These are phyloP conservation scores for Uronychia setigera DNA, from an alignment of 73 alveolate species.

Conservation along the genomic window DNA sequence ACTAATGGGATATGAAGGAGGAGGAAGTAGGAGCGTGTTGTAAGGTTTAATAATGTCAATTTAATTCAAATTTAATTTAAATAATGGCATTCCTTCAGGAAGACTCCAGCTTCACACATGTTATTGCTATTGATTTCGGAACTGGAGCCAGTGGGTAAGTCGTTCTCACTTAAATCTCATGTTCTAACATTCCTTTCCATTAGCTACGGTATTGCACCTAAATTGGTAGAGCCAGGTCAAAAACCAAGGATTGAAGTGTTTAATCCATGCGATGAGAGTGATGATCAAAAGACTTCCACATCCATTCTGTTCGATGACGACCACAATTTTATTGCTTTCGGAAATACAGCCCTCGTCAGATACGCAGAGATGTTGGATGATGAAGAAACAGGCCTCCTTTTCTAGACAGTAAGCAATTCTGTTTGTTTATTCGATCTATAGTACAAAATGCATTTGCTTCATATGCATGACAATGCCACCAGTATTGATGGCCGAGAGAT, in stretches of 20 bases:
- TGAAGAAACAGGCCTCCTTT: constrained; percentile 96
- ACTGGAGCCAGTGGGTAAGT: constrained; percentile 99
- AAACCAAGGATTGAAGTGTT: constrained; percentile 97
- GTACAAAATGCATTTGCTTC: constrained; percentile 96
- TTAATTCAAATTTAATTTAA: constrained; percentile 3
- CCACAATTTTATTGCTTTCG: constrained; percentile 92
- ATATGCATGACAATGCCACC: constrained; percentile 90
- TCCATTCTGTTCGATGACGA: constrained; percentile 96
- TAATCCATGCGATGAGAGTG: constrained; percentile 97
- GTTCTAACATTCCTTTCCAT: neutral
- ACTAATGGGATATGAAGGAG: too few relatives aligned
- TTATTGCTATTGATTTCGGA: constrained; percentile 98
- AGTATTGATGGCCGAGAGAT: constrained; percentile 94
- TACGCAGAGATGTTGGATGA: constrained; percentile 98
- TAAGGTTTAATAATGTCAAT: neutral
- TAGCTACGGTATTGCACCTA: constrained; percentile 77
- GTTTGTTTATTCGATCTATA: neutral
- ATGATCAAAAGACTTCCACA: constrained; percentile 98
- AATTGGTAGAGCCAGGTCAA: constrained; percentile 89
- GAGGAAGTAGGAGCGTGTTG: neutral
- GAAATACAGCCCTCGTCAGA: constrained; percentile 90
- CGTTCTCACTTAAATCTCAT: too few relatives aligned
- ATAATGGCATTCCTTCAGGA: constrained; percentile 95
- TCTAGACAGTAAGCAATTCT: constrained; percentile 65
- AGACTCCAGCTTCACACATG: constrained; percentile 96